Evolutionary conservation across 495 filamentous ascomycete species (phyloP), one percentile per base, ranked within the genome.

Genomic region (Penicillium bovifimosum): DNA sequence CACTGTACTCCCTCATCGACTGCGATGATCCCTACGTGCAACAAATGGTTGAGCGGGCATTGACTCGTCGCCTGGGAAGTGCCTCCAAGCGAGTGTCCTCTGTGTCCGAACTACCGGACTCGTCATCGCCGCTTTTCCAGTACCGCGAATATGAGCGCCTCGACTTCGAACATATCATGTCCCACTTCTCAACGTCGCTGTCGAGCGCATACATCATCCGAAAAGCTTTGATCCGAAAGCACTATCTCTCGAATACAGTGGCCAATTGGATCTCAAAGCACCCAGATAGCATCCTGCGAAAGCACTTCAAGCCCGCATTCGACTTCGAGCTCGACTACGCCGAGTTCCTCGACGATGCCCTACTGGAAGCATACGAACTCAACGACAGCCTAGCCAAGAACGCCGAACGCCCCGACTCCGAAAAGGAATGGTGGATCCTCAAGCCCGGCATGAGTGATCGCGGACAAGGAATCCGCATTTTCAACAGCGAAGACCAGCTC

Each of bases 401-500:
- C 60, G 74, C 73, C 50, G 64, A 65, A 33, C 65, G 62, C 17
- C 54, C 64, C 4, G 62, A 68, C 2, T 60, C 70, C 0, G 79
- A 87, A 59, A 77, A 76, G 43, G 87, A 95, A 69, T 98, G 92
- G 92, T 98, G 93, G 93, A 96, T 97, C 54, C 69, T 97, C 35
- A 98, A 98, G 64, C 93, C 93, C 0, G 82, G 91, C 1, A 97
- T 98, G 93, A 95, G 90, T 68, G 93, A 97, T 63, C 81, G 91
- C 5, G 93, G 92, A 2, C 90, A 96, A 63, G 93, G 93, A 2
- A 93, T 98, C 36, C 72, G 89, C 33, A 74, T 98, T 2, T 98
- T 98, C 68, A 86, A 80, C 61, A 87, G 81, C 34, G 86, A 90
- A 69, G 82, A 83, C 43, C 84, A 95, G 61, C 70, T 98, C 13